A percentile compares a stretch with the other conserved stretches of the same genome.
Evolutionary conservation across 106 monocot genomes (phyloP).

Genomic region (Dendrobium chrysotoxum): DNA sequence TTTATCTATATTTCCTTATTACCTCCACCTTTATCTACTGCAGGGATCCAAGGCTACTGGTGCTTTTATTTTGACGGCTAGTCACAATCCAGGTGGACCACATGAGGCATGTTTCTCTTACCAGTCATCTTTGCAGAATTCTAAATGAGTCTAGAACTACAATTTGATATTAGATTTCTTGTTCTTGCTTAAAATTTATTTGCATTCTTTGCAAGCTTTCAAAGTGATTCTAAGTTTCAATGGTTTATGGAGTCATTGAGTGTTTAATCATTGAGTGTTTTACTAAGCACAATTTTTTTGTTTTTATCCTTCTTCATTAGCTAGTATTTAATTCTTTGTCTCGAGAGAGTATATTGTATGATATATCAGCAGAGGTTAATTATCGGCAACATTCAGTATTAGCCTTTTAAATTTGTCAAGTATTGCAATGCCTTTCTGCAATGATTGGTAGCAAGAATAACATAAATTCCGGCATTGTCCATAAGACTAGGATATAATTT

Average conservation of each 20-base stretch:
- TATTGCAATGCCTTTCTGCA: background rate
- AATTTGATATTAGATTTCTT: background rate
- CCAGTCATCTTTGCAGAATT: background rate
- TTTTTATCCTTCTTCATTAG: background rate
- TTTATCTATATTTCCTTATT: background rate
- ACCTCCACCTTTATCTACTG: background rate
- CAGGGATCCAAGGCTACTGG: slow-evolving; percentile 80
- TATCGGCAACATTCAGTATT: background rate
- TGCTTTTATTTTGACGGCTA: slow-evolving; percentile 93
- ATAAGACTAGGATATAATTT: background rate
- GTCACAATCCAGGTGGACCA: slow-evolving; percentile 98
- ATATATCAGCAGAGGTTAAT: background rate
- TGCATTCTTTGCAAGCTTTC: background rate
- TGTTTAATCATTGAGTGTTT: background rate
- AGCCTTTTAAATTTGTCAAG: background rate
- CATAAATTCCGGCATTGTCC: background rate
- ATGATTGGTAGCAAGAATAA: background rate
- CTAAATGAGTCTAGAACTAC: background rate
- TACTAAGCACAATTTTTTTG: background rate
- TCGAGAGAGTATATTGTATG: background rate
- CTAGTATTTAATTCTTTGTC: background rate
- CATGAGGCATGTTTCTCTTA: slow-evolving; percentile 27
- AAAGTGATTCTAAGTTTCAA: background rate
- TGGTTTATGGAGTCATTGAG: background rate
- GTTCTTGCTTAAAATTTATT: slow-evolving; percentile 4